phyloP scores from a whole-genome alignment of 768 basidiomycete species.

The Hygrophorus russula region DNA sequence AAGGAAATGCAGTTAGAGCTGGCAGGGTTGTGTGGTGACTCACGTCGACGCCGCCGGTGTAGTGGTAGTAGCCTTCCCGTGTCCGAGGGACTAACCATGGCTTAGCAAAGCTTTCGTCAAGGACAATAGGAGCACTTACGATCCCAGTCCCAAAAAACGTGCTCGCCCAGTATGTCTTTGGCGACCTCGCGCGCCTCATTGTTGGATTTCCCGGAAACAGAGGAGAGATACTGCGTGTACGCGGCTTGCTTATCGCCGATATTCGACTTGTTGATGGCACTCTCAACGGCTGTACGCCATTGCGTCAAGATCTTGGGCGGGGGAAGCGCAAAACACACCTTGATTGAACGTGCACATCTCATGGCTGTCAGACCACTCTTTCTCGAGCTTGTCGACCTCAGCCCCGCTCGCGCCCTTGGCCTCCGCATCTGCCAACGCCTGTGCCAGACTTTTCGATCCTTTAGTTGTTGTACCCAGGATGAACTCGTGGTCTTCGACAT shows the following conservation, averaged over 20 bases:
- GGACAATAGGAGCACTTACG: slow-evolving; percentile 30
- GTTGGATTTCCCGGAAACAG: slow-evolving; percentile 57
- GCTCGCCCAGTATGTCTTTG: slow-evolving; percentile 56
- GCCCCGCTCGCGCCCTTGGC: slow-evolving; percentile 47
- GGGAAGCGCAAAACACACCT: slow-evolving; percentile 35
- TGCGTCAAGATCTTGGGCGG: neutral
- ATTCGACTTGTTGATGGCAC: slow-evolving; percentile 39
- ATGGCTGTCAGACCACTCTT: slow-evolving; percentile 59
- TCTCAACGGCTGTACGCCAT: slow-evolving; percentile 40
- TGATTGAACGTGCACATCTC: slow-evolving; percentile 76
- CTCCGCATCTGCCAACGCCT: slow-evolving; percentile 61
- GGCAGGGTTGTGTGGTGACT: slow-evolving; percentile 1
- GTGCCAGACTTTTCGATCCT: slow-evolving; percentile 46
- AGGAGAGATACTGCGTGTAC: slow-evolving; percentile 46
- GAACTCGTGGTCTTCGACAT: slow-evolving; percentile 72
- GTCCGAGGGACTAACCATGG: slow-evolving; percentile 61
- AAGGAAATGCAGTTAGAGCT: neutral
- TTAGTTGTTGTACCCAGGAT: slow-evolving; percentile 40
- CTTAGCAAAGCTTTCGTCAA: slow-evolving; percentile 1
- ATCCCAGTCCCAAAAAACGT: slow-evolving; percentile 86
- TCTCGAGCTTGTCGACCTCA: slow-evolving; percentile 66
- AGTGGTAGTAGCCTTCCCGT: slow-evolving; percentile 86
- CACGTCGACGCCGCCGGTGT: slow-evolving; percentile 67
- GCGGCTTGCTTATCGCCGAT: slow-evolving; percentile 44
- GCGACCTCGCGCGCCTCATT: slow-evolving; percentile 62